Evolutionary conservation across 1,284 basidiomycete genomes (phyloP), one percentile per base, ranked within the genome.

Genomic region (Puccinia triticina): DNA sequence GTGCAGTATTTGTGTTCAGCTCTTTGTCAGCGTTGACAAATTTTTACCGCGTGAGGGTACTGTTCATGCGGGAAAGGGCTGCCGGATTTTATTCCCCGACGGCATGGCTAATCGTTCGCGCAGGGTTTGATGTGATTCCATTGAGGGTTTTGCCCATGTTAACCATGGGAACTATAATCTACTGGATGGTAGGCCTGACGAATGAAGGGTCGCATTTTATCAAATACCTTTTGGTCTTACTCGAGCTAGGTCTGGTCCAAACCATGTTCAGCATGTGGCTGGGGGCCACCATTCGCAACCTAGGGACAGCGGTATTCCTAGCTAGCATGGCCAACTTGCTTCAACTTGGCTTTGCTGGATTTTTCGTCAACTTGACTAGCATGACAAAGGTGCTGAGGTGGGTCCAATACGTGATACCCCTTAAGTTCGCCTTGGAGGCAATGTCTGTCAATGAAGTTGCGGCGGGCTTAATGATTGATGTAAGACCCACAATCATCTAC

Each of bases 101-200:
- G 16, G 91, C 94, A 0, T 96, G 94, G 94, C 88, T 96, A 12
- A 87, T 94, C n/a, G 92, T 93, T 0, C 90, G 93, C 21, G 89
- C 95, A 85, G 85, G 94, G 50, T 95, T 95, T 85, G 94, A 96
- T 86, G 91, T 95, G 75, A 88, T 95, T 59, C 94, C 94, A 1
- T 88, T 96, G 37, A 90, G 94, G 37, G 88, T 96, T 74, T 89
- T 95, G 61, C 94, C 94, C 0, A 94, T 93, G 0, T 92, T 96
- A 82, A 89, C 94, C 71, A 91, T 95, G 23, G 90, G 91, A 12
- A 91, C 93, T 0, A 92, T 94, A 48, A 86, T 86, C 92, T 93
- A 96, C 86, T 96, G 93, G 92, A 94, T 96, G 94, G 93, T 94
- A 18, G 94, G 95, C 12, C 90, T 96, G 0, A 90, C 92, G 0